phyloP scores from a whole-genome alignment of 116 monocot species.

The Dioscorea cayenensis region DNA sequence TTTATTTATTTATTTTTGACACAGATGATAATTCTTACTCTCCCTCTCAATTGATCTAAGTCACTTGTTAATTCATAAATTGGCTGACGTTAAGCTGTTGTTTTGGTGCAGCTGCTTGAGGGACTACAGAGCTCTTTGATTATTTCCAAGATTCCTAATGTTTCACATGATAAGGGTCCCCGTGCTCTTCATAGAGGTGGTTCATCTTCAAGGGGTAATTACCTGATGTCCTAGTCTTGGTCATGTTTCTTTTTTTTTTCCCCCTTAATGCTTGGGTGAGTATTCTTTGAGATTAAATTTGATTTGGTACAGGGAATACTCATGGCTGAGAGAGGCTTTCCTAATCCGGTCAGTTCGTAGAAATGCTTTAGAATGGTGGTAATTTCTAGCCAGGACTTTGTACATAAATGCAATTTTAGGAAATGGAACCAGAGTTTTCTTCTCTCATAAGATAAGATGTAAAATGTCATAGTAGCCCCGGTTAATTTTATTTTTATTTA shows the following conservation, averaged over 20 bases:
- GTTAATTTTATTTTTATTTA: slow-evolving; percentile 5
- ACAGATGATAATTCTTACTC: too few species aligned
- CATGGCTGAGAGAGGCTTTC: slow-evolving; percentile 28
- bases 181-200: slow-evolving; percentile 29
- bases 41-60: too few species aligned
- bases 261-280: background rate
- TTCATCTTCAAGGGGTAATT: slow-evolving; percentile 57
- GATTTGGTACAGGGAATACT: slow-evolving; percentile 23
- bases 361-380: slow-evolving; percentile 4
- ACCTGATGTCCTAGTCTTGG: background rate
- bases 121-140: slow-evolving; percentile 88
- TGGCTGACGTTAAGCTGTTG: background rate
- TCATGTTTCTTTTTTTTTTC: background rate
- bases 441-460: slow-evolving; percentile 28
- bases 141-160: slow-evolving; percentile 50
- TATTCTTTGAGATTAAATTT: slow-evolving; percentile 3
- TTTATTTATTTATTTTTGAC: too few species aligned
- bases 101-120: slow-evolving; percentile 64
- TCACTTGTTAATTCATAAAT: too few species aligned
- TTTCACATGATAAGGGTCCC: slow-evolving; percentile 49
- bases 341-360: background rate
- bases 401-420: slow-evolving; percentile 28
- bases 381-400: slow-evolving; percentile 17
- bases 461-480: slow-evolving; percentile 20
- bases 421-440: slow-evolving; percentile 10